These are phyloP conservation scores for Pyrenochaeta sp. DNA, from an alignment of 2,329 filamentous ascomycete species.

Conservation along the genomic window DNA sequence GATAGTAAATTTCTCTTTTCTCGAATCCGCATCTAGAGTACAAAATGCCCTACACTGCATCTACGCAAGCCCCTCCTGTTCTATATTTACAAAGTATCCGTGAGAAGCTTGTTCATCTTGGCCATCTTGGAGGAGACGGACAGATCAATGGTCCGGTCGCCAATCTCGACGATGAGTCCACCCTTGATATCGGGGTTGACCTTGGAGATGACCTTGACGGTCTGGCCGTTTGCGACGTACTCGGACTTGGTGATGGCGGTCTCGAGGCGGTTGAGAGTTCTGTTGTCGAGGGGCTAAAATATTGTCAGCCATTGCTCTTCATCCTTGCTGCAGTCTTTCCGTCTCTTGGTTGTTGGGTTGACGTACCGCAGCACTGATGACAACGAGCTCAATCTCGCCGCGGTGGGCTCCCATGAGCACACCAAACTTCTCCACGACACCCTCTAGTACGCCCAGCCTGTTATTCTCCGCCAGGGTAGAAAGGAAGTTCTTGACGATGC, in stretches of 20 bases:
- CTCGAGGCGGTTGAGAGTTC: conserved; percentile 86
- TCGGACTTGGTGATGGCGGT: conserved; percentile 85
- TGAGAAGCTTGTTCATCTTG: conserved; percentile 99
- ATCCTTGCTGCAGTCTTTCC: neutral
- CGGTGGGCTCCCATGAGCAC: conserved; percentile 86
- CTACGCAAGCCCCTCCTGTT: conserved; percentile 13
- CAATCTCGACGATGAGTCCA: conserved; percentile 93
- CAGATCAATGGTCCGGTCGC: conserved; percentile 97
- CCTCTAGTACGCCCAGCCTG: conserved; percentile 81
- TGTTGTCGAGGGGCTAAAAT: conserved; percentile 79
- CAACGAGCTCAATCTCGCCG: conserved; percentile 91
- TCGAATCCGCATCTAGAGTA: conserved; percentile 46
- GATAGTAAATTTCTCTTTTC: conserved; percentile 34
- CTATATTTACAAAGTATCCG: conserved; percentile 86
- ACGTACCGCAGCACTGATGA: conserved; percentile 88
- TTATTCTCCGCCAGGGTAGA: conserved; percentile 93
- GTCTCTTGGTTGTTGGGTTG: neutral
- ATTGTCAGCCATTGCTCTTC: conserved; percentile 18
- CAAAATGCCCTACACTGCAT: conserved; percentile 33
- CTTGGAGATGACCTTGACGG: conserved; percentile 95
- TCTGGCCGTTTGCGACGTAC: conserved; percentile 90
- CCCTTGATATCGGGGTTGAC: conserved; percentile 95
- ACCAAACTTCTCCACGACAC: conserved; percentile 85
- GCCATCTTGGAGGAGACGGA: conserved; percentile 93
- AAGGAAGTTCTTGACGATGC: conserved; percentile 94